Percentiles rank a stretch among this genome's conserved stretches.
phyloP scores from a whole-genome alignment of 805 yeast genomes.

The Blastobotrys attinorum region DNA sequence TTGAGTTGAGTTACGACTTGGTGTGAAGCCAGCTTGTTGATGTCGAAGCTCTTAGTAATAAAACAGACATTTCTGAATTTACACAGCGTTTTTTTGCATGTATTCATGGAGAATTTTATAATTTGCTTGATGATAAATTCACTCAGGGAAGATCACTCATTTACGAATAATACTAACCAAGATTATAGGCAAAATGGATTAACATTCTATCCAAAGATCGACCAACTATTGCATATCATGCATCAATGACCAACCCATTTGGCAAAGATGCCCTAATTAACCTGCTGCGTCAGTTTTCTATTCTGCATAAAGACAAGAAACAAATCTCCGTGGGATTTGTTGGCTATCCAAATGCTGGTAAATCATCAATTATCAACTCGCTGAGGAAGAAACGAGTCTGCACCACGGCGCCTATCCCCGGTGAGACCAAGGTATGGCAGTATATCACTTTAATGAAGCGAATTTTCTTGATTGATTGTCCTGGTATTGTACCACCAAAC shows the following conservation, averaged over 20 bases:
- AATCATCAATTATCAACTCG: conserved; percentile 91
- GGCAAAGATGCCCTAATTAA: conserved; percentile 97
- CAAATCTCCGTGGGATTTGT: conserved; percentile 96
- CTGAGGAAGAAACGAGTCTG: conserved; percentile 92
- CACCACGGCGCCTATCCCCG: conserved; percentile 96
- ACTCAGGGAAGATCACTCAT: conserved; percentile 34
- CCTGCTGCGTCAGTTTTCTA: conserved; percentile 83
- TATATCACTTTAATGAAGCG: conserved; percentile 95
- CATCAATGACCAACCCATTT: conserved; percentile 92
- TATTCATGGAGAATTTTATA: background rate
- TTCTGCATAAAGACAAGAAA: conserved; percentile 84
- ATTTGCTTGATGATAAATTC: conserved; percentile 17
- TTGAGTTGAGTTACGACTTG: conserved; percentile 65
- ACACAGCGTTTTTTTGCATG: background rate
- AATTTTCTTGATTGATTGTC: conserved; percentile 93
- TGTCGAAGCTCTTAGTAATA: conserved; percentile 73
- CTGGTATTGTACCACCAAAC: conserved; percentile 98
- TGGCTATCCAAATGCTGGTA: conserved; percentile 98
- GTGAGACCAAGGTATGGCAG: conserved; percentile 99
- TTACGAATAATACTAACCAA: too few relatives aligned
- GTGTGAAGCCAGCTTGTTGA: conserved; percentile 16
- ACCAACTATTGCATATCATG: conserved; percentile 97
- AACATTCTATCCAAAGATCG: conserved; percentile 83
- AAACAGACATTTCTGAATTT: conserved; percentile 51
- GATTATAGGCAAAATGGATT: conserved; percentile 99